Evolutionary conservation across 495 filamentous ascomycete species (phyloP), one percentile per base, ranked within the genome.

Genomic region (Xylaria bambusicola): DNA sequence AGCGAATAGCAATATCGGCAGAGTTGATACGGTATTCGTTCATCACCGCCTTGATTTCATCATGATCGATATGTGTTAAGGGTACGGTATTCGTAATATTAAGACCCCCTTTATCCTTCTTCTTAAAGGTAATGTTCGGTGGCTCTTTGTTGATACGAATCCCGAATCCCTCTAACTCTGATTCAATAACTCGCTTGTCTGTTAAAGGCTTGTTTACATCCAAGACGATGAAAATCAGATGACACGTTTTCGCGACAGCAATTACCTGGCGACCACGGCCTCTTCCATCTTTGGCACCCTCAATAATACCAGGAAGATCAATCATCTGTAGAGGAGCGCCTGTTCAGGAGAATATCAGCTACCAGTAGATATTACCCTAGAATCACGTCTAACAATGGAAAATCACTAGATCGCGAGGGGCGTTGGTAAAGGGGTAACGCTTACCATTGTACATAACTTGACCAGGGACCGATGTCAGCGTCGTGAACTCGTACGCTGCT

Each of bases 171-270:
- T 98, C 94, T 71, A 98, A 76, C 78, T 98, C 94, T n/a, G 84
- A 82, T 76, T 98, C 94, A 67, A 98, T 98, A 52, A 98, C 83
- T 62, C 90, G 87, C 80, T 98, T 98, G 77, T 98, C 94, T 36
- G 93, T 94, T 66, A 98, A 73, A 26, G 94, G 95, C 77, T 98
- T 98, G 79, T 98, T 97, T 66, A 98, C 94, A 74, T 98, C 94
- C 27, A 98, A 82, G 41, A 98, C 93, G 69, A 98, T 98, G 77
- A 98, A 98, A 62, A 98, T 98, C 53, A 98, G 78, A 80, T 98
- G 90, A 78, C 94, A 98, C 36, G 93, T 98, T 81, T 98, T 98
- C 50, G 95, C 92, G 51, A 98, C 94, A 17, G 94, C 93, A 81
- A 98, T 98, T 64, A 98, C 94, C 75, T 98, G 94, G 64, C 95